Conservation (phyloP, 176 grass and related monocot genomes). For the Aegilops sharonensis region DNA sequence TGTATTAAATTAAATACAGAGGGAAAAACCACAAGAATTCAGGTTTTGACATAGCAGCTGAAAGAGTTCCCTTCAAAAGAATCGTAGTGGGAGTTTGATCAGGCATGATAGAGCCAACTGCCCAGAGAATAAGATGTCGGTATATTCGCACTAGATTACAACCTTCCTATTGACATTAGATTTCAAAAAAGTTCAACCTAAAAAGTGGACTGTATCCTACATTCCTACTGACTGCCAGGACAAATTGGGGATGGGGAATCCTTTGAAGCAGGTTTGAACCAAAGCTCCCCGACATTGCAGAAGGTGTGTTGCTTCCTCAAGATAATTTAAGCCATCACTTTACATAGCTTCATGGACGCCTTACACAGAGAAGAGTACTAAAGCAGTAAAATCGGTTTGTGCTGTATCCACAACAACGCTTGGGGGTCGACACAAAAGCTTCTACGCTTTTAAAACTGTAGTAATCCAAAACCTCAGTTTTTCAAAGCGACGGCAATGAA, state of each 20-base stretch:
- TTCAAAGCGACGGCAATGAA: too few relatives aligned
- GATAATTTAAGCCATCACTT: not conserved
- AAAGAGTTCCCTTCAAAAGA: not conserved
- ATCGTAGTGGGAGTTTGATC: not conserved
- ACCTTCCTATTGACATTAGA: not conserved
- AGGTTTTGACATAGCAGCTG: not conserved
- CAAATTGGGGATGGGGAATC: not conserved
- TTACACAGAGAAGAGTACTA: slow-evolving; percentile 1
- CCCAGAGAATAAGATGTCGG: not conserved
- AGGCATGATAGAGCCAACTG: not conserved
- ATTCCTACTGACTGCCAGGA: not conserved
- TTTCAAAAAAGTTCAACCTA: not conserved
- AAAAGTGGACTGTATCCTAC: not conserved
- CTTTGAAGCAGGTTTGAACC: not conserved
- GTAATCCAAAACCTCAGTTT: too few relatives aligned
- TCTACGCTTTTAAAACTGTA: too few relatives aligned
- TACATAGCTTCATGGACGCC: not conserved
- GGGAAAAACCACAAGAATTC: not conserved
- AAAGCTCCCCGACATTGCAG: not conserved
- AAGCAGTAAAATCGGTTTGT: not conserved
- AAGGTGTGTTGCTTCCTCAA: not conserved
- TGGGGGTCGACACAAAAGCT: not conserved
- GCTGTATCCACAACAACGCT: not conserved
- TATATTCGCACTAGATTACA: not conserved
- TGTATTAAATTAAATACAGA: not conserved